Evolutionary conservation across 2,329 filamentous ascomycete species (phyloP).

Genomic region (Mycosphaerella arachidis): DNA sequence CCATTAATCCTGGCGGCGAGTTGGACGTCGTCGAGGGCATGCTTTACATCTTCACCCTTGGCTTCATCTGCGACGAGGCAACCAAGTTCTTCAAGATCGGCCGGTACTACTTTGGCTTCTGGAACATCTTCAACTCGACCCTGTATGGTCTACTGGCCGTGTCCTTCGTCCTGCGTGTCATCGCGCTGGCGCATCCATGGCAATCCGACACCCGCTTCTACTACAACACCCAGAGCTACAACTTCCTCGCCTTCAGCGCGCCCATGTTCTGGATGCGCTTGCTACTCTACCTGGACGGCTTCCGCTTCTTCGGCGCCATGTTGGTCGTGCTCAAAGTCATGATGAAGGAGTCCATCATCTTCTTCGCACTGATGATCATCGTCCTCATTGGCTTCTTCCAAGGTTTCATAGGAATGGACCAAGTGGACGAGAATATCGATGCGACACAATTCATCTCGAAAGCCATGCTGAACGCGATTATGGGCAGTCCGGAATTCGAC

Average conservation of each 20-base stretch:
- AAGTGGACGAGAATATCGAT: constrained; percentile 62
- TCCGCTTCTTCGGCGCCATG: constrained; percentile 98
- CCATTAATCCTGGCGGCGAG: constrained; percentile 75
- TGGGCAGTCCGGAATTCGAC: constrained; percentile 85
- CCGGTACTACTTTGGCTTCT: constrained; percentile 80
- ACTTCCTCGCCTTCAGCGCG: constrained; percentile 86
- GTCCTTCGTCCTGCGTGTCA: constrained; percentile 72
- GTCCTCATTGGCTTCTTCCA: constrained; percentile 86
- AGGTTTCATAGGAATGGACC: constrained; percentile 86
- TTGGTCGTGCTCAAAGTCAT: constrained; percentile 81
- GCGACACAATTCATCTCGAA: constrained; percentile 70
- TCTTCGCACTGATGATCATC: constrained; percentile 84
- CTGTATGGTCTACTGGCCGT: constrained; percentile 75
- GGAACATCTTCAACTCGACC: constrained; percentile 80
- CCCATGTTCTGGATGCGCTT: constrained; percentile 97
- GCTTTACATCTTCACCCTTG: constrained; percentile 85
- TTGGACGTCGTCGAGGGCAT: constrained; percentile 78
- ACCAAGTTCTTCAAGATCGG: constrained; percentile 94
- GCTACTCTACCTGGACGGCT: constrained; percentile 84
- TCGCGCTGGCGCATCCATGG: constrained; percentile 64
- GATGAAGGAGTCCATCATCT: constrained; percentile 73
- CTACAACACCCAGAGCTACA: constrained; percentile 82
- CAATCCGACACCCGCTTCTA: constrained; percentile 47
- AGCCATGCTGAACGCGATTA: constrained; percentile 82
- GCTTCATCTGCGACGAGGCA: constrained; percentile 83